Evolutionary conservation across 306 rosid genomes (phyloP).

Genomic region (Arachis hypogaea): DNA sequence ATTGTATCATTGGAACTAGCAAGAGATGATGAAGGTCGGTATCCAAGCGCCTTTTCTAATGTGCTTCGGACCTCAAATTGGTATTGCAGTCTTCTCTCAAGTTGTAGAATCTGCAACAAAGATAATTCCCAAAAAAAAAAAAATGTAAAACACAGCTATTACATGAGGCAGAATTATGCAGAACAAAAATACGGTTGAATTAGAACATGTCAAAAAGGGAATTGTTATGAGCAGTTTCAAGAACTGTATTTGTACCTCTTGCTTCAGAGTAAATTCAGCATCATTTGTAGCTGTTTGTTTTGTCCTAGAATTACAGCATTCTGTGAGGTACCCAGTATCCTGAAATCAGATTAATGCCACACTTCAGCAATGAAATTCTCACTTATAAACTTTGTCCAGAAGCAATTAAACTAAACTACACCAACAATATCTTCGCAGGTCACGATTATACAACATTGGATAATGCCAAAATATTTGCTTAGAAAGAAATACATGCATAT

Average conservation of each 20-base stretch:
- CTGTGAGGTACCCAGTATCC: conserved; percentile 62
- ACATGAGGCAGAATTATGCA: not conserved
- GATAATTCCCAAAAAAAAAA: conserved; percentile 24
- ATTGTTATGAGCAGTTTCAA: conserved; percentile 18
- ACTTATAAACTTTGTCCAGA: conserved; percentile 12
- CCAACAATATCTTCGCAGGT: not conserved
- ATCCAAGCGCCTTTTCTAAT: conserved; percentile 81
- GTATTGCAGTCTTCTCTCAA: conserved; percentile 74
- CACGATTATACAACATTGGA: conserved; percentile 9
- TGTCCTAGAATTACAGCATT: conserved; percentile 47
- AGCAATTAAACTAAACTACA: conserved; percentile 23
- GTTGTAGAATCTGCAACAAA: conserved; percentile 67
- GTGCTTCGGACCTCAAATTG: conserved; percentile 76
- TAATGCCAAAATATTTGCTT: conserved; percentile 1
- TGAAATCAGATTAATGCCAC: conserved; percentile 46
- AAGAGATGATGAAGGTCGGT: conserved; percentile 56
- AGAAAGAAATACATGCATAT: conserved; percentile 16
- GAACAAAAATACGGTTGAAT: conserved; percentile 11
- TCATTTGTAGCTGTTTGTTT: conserved; percentile 55
- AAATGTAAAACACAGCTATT: conserved; percentile 20
- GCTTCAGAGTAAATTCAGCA: conserved; percentile 63
- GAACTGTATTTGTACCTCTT: conserved; percentile 59
- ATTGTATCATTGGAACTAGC: conserved; percentile 43
- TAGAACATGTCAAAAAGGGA: conserved; percentile 3
- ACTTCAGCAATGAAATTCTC: conserved; percentile 26